Evolutionary conservation across 2,329 filamentous ascomycete genomes (phyloP).

Genomic region (Capronia epimyces): DNA sequence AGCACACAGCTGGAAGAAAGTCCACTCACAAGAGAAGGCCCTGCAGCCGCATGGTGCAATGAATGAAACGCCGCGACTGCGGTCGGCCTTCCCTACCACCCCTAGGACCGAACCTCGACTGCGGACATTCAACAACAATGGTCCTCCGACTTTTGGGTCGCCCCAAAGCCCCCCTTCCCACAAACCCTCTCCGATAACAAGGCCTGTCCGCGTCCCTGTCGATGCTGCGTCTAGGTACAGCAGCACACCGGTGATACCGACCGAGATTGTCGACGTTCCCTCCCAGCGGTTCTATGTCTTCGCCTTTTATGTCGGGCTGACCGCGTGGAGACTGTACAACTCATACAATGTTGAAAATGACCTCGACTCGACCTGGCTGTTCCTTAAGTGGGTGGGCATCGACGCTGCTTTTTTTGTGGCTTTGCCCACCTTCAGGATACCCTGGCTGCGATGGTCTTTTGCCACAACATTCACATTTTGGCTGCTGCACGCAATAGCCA

Average conservation of each 20-base stretch:
- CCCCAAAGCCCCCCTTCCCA: slow-evolving; percentile 11
- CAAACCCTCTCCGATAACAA: slow-evolving; percentile 25
- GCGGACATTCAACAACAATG: slow-evolving; percentile 14
- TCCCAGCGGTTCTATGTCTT: slow-evolving; percentile 83
- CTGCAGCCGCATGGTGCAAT: slow-evolving; percentile 56
- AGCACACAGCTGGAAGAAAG: slow-evolving; percentile 3
- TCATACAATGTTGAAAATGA: slow-evolving; percentile 75
- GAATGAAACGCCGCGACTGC: slow-evolving; percentile 75
- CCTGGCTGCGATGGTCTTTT: slow-evolving; percentile 90
- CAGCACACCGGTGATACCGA: slow-evolving; percentile 65
- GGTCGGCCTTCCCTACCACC: slow-evolving; percentile 75
- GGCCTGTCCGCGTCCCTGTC: slow-evolving; percentile 13
- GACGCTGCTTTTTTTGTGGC: slow-evolving; percentile 84
- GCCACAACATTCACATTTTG: slow-evolving; percentile 67
- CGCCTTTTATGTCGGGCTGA: slow-evolving; percentile 68
- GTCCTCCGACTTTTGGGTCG: slow-evolving; percentile 13
- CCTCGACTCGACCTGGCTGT: slow-evolving; percentile 79
- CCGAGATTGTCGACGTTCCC: slow-evolving; percentile 77
- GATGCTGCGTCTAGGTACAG: slow-evolving; percentile 20
- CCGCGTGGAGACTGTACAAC: slow-evolving; percentile 83
- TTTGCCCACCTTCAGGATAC: slow-evolving; percentile 80
- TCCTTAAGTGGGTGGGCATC: slow-evolving; percentile 87
- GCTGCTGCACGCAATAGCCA: slow-evolving; percentile 62
- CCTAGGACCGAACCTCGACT: slow-evolving; percentile 43
- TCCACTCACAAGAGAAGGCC: slow-evolving; percentile 2